Percentiles rank a stretch among this genome's conserved stretches.
Conservation (phyloP, 495 filamentous ascomycete species). For the Aspergillus indologenus region DNA sequence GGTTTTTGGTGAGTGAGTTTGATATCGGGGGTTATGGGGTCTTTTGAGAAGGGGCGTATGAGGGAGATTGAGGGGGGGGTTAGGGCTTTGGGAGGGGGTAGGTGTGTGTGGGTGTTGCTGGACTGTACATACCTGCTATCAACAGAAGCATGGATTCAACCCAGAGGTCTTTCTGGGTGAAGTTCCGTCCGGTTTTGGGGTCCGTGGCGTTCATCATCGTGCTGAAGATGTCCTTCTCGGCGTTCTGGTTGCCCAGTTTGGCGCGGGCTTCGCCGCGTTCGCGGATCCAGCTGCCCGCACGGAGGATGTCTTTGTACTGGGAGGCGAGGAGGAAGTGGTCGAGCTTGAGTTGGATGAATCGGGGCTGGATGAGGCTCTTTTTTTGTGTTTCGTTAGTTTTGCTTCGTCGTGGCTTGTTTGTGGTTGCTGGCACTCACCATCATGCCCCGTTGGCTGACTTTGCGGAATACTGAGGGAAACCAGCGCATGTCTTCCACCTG, state of each 20-base stretch:
- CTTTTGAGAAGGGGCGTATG: no score
- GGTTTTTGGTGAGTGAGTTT: constrained; percentile 16
- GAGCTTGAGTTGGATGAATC: constrained; percentile 15
- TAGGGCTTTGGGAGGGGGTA: constrained; percentile 19
- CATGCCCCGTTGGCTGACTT: constrained; percentile 15
- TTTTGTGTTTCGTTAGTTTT: background rate
- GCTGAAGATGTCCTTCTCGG: constrained; percentile 57
- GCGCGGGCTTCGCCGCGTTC: constrained; percentile 41
- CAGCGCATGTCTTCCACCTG: constrained; percentile 19
- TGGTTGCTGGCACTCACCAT: constrained; percentile 5
- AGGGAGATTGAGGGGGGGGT: no score
- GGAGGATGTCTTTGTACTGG: constrained; percentile 21
- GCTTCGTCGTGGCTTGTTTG: background rate
- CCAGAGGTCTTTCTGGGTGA: constrained; percentile 56
- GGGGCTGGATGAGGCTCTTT: constrained; percentile 16
- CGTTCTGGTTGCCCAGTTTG: constrained; percentile 29
- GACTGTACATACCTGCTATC: constrained; percentile 17
- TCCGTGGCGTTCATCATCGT: constrained; percentile 57
- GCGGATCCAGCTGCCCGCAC: constrained; percentile 16
- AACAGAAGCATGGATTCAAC: constrained; percentile 54
- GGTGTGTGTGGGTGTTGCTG: background rate
- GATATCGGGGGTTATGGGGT: no score
- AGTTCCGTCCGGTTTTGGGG: constrained; percentile 56
- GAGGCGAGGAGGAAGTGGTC: constrained; percentile 19
- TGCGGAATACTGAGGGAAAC: constrained; percentile 19